Conservation (phyloP, 306 rosid species). For the Glycine tomentella region DNA sequence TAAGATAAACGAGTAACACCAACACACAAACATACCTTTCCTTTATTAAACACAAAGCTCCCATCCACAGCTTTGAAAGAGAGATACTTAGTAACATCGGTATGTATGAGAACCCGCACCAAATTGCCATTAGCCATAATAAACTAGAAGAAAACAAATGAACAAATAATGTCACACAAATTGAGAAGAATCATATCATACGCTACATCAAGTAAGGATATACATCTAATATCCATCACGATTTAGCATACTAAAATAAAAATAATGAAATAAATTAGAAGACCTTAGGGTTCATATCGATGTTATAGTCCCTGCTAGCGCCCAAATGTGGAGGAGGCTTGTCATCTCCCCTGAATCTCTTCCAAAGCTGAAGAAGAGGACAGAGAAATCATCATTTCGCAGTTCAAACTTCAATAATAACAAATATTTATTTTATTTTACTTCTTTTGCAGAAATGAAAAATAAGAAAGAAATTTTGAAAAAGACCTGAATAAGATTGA, state of each 20-base stretch:
- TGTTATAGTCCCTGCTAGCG: conserved; percentile 92
- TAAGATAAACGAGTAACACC: background rate
- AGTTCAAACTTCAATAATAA: background rate
- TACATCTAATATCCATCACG: background rate
- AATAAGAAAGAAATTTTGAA: too few relatives aligned
- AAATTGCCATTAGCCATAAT: conserved; percentile 98
- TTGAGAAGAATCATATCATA: conserved; percentile 10
- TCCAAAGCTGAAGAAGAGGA: conserved; percentile 79
- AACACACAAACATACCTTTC: conserved; percentile 58
- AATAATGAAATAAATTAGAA: background rate
- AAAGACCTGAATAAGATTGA: conserved; percentile 83
- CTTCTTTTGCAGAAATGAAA: too few relatives aligned
- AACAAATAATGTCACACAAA: background rate
- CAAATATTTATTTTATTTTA: too few relatives aligned
- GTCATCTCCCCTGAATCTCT: conserved; percentile 86
- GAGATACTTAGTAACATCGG: conserved; percentile 95
- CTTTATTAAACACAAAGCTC: conserved; percentile 72
- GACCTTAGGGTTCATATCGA: conserved; percentile 98
- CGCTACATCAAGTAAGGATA: too few relatives aligned
- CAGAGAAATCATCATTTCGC: background rate
- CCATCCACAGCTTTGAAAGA: conserved; percentile 94
- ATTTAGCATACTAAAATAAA: background rate
- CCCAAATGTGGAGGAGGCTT: conserved; percentile 90
- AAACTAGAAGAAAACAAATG: conserved; percentile 57
- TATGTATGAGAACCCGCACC: conserved; percentile 95